phyloP scores from a whole-genome alignment of 352 stramenopile species.

The Chrysophaeum taylorii region DNA sequence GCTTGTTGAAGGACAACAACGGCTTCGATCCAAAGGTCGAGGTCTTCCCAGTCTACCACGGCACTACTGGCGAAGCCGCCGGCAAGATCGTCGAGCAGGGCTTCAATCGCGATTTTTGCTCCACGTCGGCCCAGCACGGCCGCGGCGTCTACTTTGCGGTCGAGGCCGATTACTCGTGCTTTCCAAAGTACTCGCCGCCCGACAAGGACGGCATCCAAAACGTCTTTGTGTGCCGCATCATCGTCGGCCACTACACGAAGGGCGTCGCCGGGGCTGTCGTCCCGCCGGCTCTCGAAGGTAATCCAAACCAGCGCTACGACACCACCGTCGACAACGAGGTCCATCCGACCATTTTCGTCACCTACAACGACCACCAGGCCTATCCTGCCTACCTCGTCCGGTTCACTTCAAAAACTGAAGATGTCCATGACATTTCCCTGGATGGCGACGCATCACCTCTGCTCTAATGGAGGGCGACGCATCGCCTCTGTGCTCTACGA shows the following conservation, averaged over 20 bases:
- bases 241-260: slow-evolving; percentile 18
- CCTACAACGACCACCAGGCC: neutral
- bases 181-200: slow-evolving; percentile 10
- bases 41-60: neutral
- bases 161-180: slow-evolving; percentile 9
- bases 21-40: neutral
- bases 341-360: neutral
- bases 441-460: no score
- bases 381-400: neutral
- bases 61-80: neutral
- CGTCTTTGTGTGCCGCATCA: slow-evolving; percentile 16
- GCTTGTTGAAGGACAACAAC: no score
- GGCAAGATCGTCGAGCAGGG: slow-evolving; percentile 15
- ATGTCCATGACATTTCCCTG: no score
- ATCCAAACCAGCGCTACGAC: neutral
- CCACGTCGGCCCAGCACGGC: slow-evolving; percentile 3
- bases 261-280: slow-evolving; percentile 2
- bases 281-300: neutral
- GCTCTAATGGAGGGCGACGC: no score
- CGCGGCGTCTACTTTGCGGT: slow-evolving; percentile 21
- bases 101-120: slow-evolving; percentile 11
- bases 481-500: no score
- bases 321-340: neutral
- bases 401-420: no score
- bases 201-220: slow-evolving; percentile 13